Conservation (phyloP, 1,284 basidiomycete species). For the Golubevia pallescens region DNA sequence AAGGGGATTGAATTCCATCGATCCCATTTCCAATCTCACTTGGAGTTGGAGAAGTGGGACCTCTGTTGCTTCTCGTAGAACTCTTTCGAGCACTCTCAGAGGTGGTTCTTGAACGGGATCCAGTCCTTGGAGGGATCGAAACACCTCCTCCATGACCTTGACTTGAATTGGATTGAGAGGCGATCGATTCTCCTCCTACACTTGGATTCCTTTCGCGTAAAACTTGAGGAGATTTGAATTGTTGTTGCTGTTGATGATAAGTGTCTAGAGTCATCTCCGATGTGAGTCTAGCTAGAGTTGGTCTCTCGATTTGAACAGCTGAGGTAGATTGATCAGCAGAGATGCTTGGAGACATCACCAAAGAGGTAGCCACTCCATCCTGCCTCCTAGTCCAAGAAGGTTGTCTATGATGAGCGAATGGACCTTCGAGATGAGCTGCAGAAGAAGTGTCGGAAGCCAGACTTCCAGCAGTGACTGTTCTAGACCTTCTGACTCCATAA, state of each 20-base stretch:
- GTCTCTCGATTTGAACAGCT: not conserved
- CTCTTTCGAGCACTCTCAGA: too few relatives aligned
- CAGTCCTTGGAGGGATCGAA: too few relatives aligned
- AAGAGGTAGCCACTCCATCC: not conserved
- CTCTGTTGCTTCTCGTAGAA: too few relatives aligned
- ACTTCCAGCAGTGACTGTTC: not conserved
- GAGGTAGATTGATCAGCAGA: not conserved
- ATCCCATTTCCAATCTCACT: too few relatives aligned
- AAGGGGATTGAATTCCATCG: too few relatives aligned
- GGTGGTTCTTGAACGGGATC: too few relatives aligned
- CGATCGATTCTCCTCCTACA: not conserved
- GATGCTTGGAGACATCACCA: not conserved
- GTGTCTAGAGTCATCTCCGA: not conserved
- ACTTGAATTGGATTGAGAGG: not conserved
- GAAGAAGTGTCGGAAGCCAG: not conserved
- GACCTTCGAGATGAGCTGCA: slow-evolving; percentile 8
- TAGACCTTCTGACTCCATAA: not conserved
- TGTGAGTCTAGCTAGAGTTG: not conserved
- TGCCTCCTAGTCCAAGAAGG: slow-evolving; percentile 29
- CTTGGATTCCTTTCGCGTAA: not conserved
- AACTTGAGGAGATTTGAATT: not conserved
- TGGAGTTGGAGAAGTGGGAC: too few relatives aligned
- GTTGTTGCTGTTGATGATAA: not conserved
- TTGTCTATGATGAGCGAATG: slow-evolving; percentile 34
- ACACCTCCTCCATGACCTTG: not conserved